These are phyloP conservation scores for Micromonas commoda DNA, from an alignment of 139 green algal species.

Conservation along the genomic window DNA sequence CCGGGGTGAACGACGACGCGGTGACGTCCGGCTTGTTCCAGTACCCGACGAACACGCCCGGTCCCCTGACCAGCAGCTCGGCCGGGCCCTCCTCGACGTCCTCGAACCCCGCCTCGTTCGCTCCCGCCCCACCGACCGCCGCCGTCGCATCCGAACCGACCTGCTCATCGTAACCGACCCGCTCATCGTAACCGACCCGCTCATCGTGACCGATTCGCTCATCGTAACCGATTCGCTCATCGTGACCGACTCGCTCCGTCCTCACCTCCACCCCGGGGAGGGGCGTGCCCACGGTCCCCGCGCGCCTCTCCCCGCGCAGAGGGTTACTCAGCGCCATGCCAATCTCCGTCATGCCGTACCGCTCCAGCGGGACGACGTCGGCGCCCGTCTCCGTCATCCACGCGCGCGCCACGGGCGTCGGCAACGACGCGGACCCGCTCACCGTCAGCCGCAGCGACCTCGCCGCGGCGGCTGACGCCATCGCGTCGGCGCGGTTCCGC, in stretches of 20 bases:
- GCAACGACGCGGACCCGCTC: slow-evolving; percentile 82
- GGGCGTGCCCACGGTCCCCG: slow-evolving; percentile 73
- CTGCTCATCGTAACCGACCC: neutral
- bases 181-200: neutral
- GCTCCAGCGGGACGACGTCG: slow-evolving; percentile 67
- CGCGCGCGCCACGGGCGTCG: slow-evolving; percentile 59
- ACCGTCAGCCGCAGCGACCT: slow-evolving; percentile 66
- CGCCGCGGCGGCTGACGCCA: slow-evolving; percentile 36
- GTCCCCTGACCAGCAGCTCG: slow-evolving; percentile 66
- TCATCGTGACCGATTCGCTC: too few relatives aligned
- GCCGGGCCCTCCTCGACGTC: slow-evolving; percentile 23
- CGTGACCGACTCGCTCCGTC: neutral
- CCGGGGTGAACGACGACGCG: slow-evolving; percentile 58
- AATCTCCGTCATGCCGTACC: slow-evolving; percentile 98
- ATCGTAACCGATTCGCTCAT: neutral
- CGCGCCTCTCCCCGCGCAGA: slow-evolving; percentile 35
- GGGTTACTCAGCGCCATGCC: slow-evolving; percentile 94
- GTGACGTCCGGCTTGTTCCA: slow-evolving; percentile 70
- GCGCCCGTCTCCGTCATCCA: slow-evolving; percentile 52
- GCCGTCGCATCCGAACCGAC: neutral
- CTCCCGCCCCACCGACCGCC: neutral
- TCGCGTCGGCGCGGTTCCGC: slow-evolving; percentile 8
- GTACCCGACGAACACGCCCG: slow-evolving; percentile 82
- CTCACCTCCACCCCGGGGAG: slow-evolving; percentile 66
- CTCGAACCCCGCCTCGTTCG: neutral